Evolutionary conservation across 495 filamentous ascomycete genomes (phyloP).

Genomic region (Penicillium antarcticum): DNA sequence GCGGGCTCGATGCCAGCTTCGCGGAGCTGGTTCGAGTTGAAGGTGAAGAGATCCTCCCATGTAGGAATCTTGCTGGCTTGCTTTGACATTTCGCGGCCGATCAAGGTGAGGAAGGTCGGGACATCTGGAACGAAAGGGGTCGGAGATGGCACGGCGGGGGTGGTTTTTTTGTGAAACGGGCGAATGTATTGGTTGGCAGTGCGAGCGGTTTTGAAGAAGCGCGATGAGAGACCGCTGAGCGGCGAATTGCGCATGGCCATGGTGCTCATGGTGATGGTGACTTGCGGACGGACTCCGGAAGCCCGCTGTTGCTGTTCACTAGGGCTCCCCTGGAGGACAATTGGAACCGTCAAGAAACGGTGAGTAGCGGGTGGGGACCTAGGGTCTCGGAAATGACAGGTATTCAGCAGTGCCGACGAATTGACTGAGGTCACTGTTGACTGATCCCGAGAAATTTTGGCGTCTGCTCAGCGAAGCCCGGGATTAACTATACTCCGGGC

Average conservation of each 20-base stretch:
- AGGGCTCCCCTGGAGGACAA: neutral
- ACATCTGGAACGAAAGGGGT: constrained; percentile 86
- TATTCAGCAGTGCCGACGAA: neutral
- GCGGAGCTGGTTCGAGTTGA: constrained; percentile 71
- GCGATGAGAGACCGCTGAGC: constrained; percentile 24
- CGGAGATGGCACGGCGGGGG: constrained; percentile 57
- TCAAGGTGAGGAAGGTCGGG: constrained; percentile 85
- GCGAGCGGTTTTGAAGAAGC: constrained; percentile 23
- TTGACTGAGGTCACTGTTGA: constrained; percentile 7
- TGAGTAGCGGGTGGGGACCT: neutral
- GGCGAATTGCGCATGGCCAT: constrained; percentile 36
- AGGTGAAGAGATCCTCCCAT: constrained; percentile 84
- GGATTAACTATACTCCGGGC: constrained; percentile 40
- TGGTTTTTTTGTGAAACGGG: constrained; percentile 26
- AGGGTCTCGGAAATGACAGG: neutral
- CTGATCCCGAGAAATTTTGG: constrained; percentile 33
- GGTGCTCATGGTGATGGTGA: constrained; percentile 1
- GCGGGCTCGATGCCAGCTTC: constrained; percentile 84
- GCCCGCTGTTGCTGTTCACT: neutral
- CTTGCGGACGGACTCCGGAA: constrained; percentile 6
- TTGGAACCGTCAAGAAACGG: neutral
- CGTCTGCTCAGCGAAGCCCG: constrained; percentile 9
- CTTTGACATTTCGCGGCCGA: constrained; percentile 79
- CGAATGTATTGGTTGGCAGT: constrained; percentile 32
- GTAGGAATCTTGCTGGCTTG: constrained; percentile 77